These are phyloP conservation scores for Nidula niveotomentosa DNA, from an alignment of 1,284 basidiomycete species.

Conservation along the genomic window DNA sequence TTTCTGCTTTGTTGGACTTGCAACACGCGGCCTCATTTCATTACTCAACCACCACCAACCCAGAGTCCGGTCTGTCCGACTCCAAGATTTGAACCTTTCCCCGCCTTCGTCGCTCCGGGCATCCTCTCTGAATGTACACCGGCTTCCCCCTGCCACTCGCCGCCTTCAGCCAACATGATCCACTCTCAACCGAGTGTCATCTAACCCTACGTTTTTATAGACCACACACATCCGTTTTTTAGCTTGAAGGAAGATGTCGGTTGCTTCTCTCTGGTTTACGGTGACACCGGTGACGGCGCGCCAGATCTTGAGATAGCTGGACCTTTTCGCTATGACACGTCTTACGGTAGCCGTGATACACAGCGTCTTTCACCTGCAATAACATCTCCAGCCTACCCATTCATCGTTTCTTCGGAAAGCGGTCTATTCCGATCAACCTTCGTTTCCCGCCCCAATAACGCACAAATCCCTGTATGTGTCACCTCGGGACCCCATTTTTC, in stretches of 20 bases:
- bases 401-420: slow-evolving; percentile 50
- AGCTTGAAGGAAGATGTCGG: slow-evolving; percentile 26
- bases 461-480: slow-evolving; percentile 43
- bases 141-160: slow-evolving; percentile 11
- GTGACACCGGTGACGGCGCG: slow-evolving; percentile 24
- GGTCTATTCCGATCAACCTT: slow-evolving; percentile 18
- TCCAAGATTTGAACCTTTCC: slow-evolving; percentile 15
- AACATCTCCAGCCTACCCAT: slow-evolving; percentile 28
- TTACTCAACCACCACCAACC: slow-evolving; percentile 7
- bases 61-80: slow-evolving; percentile 6
- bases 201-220: slow-evolving; percentile 49
- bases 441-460: slow-evolving; percentile 19
- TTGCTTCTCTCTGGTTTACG: slow-evolving; percentile 17
- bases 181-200: slow-evolving; percentile 36
- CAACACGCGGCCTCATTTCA: not conserved
- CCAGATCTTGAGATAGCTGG: slow-evolving; percentile 4
- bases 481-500: slow-evolving; percentile 42
- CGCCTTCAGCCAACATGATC: slow-evolving; percentile 30
- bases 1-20: not conserved
- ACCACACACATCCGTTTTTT: slow-evolving; percentile 23
- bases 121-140: slow-evolving; percentile 10
- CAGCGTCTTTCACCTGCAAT: slow-evolving; percentile 26
- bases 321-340: not conserved
- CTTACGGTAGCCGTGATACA: slow-evolving; percentile 7
- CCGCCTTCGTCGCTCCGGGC: slow-evolving; percentile 30